Percentiles rank a stretch among this genome's conserved stretches.
Conservation (phyloP, 2,329 filamentous ascomycete species). For the Periconia digitata region DNA sequence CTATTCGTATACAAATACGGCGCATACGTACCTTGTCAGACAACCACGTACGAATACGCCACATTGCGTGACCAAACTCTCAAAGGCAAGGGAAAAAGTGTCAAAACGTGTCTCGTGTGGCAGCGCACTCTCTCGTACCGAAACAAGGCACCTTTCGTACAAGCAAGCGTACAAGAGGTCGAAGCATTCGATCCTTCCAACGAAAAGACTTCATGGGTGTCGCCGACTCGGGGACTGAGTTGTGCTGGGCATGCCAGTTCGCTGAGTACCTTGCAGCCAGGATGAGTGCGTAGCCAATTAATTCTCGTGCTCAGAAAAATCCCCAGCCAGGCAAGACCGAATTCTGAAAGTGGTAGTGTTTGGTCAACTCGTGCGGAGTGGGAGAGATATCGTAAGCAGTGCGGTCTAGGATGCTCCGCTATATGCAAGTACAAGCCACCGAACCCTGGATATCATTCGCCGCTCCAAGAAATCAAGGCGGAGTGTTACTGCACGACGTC, state of each 20-base stretch:
- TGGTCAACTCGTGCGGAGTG: not conserved
- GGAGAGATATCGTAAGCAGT: not conserved
- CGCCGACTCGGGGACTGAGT: not conserved
- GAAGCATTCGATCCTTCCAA: not conserved
- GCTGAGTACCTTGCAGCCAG: too few relatives aligned
- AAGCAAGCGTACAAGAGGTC: not conserved
- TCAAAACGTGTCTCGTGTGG: too few relatives aligned
- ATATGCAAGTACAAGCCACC: not conserved
- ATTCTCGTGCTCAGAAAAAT: not conserved
- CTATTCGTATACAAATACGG: slow-evolving; percentile 13
- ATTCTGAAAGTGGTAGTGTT: not conserved
- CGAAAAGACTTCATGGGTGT: not conserved
- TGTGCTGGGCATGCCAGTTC: too few relatives aligned
- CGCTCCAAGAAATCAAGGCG: too few relatives aligned
- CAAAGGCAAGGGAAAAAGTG: too few relatives aligned
- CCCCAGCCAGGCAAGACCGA: not conserved
- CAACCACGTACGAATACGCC: slow-evolving; percentile 33
- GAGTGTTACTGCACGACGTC: too few relatives aligned
- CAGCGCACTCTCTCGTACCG: slow-evolving; percentile 14
- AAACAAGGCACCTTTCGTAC: not conserved
- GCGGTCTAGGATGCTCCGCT: not conserved
- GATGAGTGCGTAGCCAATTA: too few relatives aligned
- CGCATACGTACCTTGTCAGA: slow-evolving; percentile 19
- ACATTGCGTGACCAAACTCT: slow-evolving; percentile 34
- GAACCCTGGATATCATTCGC: not conserved